Evolutionary conservation across 148 eudicot species (phyloP).

Genomic region (Vaccinium myrtillus): DNA sequence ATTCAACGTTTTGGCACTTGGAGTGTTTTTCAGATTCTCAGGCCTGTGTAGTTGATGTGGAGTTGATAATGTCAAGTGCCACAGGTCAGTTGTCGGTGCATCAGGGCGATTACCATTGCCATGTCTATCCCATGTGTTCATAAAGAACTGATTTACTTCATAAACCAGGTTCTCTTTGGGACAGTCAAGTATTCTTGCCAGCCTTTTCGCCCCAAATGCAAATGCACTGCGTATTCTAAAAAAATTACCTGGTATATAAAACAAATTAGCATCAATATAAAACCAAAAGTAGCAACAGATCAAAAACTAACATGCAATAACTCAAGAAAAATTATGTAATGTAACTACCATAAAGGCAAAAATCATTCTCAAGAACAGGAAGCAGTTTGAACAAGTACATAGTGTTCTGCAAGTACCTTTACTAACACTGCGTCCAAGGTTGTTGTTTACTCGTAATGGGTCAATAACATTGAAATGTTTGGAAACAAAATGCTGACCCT

Average conservation of each 20-base stretch:
- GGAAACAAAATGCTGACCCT: constrained; percentile 68
- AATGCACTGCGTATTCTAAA: constrained; percentile 96
- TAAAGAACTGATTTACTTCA: constrained; percentile 80
- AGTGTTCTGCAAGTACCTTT: constrained; percentile 52
- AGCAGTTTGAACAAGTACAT: background rate
- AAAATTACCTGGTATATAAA: constrained; percentile 61
- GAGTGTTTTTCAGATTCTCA: constrained; percentile 24
- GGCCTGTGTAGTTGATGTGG: constrained; percentile 25
- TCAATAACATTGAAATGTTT: constrained; percentile 92
- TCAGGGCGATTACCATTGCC: constrained; percentile 87
- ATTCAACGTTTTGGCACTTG: constrained; percentile 27
- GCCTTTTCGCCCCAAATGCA: constrained; percentile 77
- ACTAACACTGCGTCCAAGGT: constrained; percentile 94
- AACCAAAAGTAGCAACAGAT: background rate
- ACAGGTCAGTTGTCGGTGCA: constrained; percentile 44
- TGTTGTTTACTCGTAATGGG: constrained; percentile 85
- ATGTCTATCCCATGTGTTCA: constrained; percentile 93
- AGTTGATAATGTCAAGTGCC: constrained; percentile 26
- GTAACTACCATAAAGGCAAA: background rate
- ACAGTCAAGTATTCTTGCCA: constrained; percentile 80
- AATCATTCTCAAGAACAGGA: background rate
- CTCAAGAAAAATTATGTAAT: background rate
- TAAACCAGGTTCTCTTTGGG: constrained; percentile 59
- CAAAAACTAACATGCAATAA: background rate
- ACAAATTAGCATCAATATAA: background rate